These are phyloP conservation scores for Stevia rebaudiana DNA, from an alignment of 140 eudicot genomes.

Conservation along the genomic window DNA sequence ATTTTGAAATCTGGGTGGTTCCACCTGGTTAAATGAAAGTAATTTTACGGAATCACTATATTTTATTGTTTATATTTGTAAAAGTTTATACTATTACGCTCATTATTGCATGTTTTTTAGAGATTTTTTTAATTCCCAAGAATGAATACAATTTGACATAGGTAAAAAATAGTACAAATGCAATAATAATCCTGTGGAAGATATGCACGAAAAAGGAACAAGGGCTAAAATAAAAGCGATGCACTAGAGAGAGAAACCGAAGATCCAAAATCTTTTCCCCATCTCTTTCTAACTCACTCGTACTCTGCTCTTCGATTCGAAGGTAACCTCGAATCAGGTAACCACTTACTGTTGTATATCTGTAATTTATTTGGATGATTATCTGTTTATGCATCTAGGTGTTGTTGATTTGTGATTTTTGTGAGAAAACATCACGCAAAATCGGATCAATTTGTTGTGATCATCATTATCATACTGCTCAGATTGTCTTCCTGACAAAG, in stretches of 20 bases:
- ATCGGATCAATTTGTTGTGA: not conserved
- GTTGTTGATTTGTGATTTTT: not conserved
- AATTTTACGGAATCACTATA: too few relatives aligned
- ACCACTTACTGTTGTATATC: not conserved
- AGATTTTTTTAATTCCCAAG: too few relatives aligned
- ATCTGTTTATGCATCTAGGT: not conserved
- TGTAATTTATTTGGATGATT: not conserved
- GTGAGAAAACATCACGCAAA: not conserved
- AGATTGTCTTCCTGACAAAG: not conserved
- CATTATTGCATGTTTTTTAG: too few relatives aligned
- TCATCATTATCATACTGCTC: not conserved
- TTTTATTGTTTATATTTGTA: too few relatives aligned
- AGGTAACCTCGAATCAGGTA: conserved; percentile 14
- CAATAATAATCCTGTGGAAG: conserved; percentile 14
- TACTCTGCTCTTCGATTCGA: conserved; percentile 21
- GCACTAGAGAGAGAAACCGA: conserved; percentile 13
- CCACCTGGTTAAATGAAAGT: too few relatives aligned
- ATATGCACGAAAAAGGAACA: conserved; percentile 21
- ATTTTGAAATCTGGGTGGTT: too few relatives aligned
- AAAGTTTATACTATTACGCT: too few relatives aligned
- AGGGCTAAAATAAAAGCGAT: conserved; percentile 19
- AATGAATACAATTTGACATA: too few relatives aligned
- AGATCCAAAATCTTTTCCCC: not conserved
- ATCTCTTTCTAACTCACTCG: conserved; percentile 21
- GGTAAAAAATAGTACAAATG: too few relatives aligned